Evolutionary conservation across 495 filamentous ascomycete species (phyloP).

Genomic region (Tuber indicum): DNA sequence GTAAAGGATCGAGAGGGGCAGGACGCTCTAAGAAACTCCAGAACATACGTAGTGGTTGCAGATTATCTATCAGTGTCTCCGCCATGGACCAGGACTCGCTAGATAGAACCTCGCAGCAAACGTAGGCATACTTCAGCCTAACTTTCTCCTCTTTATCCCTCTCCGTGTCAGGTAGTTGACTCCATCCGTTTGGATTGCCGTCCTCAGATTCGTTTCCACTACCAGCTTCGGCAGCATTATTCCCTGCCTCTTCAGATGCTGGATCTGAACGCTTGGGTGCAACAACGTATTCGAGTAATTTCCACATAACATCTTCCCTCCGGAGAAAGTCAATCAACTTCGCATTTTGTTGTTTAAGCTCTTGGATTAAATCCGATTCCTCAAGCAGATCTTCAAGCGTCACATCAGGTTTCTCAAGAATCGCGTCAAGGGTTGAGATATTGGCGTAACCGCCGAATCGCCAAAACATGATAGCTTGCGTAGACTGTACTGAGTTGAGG

Average conservation of each 20-base stretch:
- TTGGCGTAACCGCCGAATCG: slow-evolving; percentile 97
- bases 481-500: slow-evolving; percentile 14
- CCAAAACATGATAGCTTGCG: slow-evolving; percentile 76
- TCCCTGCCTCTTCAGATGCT: slow-evolving; percentile 46
- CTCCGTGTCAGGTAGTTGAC: slow-evolving; percentile 52
- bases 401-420: slow-evolving; percentile 92
- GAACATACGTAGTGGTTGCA: slow-evolving; percentile 66
- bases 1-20: slow-evolving; percentile 77
- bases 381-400: slow-evolving; percentile 92
- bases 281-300: slow-evolving; percentile 82
- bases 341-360: slow-evolving; percentile 95
- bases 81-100: slow-evolving; percentile 95
- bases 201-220: slow-evolving; percentile 54
- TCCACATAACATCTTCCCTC: slow-evolving; percentile 77
- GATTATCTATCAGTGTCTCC: slow-evolving; percentile 83
- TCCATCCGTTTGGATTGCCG: slow-evolving; percentile 50
- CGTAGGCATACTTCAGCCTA: slow-evolving; percentile 81
- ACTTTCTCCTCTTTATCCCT: slow-evolving; percentile 76
- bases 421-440: slow-evolving; percentile 88
- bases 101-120: slow-evolving; percentile 86
- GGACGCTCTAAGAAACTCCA: slow-evolving; percentile 81
- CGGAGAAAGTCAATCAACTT: slow-evolving; percentile 95
- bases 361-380: slow-evolving; percentile 91
- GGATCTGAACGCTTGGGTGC: slow-evolving; percentile 53
- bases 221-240: slow-evolving; percentile 25